A percentile compares a stretch with the other conserved stretches of the same genome.
Conservation (phyloP, 2,329 filamentous ascomycete genomes). For the Epichloe amarillans region DNA sequence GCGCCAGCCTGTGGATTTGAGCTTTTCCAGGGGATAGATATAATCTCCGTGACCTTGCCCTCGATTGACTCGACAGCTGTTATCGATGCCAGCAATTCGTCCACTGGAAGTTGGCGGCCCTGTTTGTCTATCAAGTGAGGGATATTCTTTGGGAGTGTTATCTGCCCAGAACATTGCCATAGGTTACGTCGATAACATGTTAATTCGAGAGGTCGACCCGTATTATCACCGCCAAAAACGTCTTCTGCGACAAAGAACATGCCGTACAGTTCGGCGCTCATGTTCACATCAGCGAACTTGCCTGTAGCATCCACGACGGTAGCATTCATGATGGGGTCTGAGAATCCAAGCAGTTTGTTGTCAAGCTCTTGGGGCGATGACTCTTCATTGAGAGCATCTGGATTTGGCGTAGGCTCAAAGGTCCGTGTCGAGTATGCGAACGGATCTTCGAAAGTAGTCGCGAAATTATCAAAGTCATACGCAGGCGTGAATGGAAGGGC, state of each 20-base stretch:
- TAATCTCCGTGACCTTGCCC: slow-evolving; percentile 83
- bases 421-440: slow-evolving; percentile 43
- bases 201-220: slow-evolving; percentile 57
- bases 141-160: slow-evolving; percentile 62
- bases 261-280: slow-evolving; percentile 67
- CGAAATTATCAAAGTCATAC: slow-evolving; percentile 48
- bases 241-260: slow-evolving; percentile 84
- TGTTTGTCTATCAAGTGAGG: slow-evolving; percentile 61
- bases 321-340: slow-evolving; percentile 44
- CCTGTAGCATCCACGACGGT: slow-evolving; percentile 53
- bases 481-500: slow-evolving; percentile 40
- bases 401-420: slow-evolving; percentile 30
- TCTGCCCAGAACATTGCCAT: slow-evolving; percentile 84
- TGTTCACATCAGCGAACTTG: slow-evolving; percentile 47
- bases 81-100: slow-evolving; percentile 68
- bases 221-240: slow-evolving; percentile 50
- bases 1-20: slow-evolving; percentile 38
- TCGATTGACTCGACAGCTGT: slow-evolving; percentile 86
- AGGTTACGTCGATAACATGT: slow-evolving; percentile 92
- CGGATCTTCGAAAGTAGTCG: slow-evolving; percentile 51
- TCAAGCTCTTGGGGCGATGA: slow-evolving; percentile 45
- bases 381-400: slow-evolving; percentile 31
- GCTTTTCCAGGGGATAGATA: slow-evolving; percentile 93
- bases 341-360: slow-evolving; percentile 65
- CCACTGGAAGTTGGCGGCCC: slow-evolving; percentile 62